Evolutionary conservation across 495 filamentous ascomycete species (phyloP), one percentile per base, ranked within the genome.

Genomic region (Delitschia confertaspora): DNA sequence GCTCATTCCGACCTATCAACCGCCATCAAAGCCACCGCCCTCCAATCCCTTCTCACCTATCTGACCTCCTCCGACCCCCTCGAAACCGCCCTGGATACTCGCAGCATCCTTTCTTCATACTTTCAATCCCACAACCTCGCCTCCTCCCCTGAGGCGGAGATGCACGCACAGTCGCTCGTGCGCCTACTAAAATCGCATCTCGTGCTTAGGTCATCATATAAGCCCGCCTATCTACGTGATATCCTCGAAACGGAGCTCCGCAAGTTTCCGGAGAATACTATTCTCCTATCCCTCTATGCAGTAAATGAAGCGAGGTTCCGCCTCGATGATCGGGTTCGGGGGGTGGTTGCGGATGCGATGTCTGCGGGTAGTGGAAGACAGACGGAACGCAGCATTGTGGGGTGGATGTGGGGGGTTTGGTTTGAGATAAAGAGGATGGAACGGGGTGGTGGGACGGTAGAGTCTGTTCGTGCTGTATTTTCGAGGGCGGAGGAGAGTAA

Each of bases 211-310:
- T n/a, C n/a, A n/a, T n/a, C n/a, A n/a, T n/a, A n/a, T 64, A 77
- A 75, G 48, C 81, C 84, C 8, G 58, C 70, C 2, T 60, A 71
- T 16, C 57, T 94, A 37, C 80, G 83, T 26, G 56, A 66, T 14
- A 57, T 74, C 3, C 67, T 95, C 2, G 50, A 64, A 4, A 58
- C 73, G 20, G 80, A 78, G 47, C 61, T 91, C 22, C 38, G 46
- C 3, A 52, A 66, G 8, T 93, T 83, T 61, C 87, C 87, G 0
- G 65, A 71, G 21, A 95, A 94, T 66, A 85, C 80, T 1, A 71
- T 87, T 25, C 81, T 95, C 49, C 71, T 89, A 37, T 65, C 72
- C 11, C 66, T 88, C 10, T 80, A 79, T 58, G 68, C 73, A 7
- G 45, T 33, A 0, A 58, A 57, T 17, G 53, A 61, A 40, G 22